phyloP scores from a whole-genome alignment of 208 protist species.

The Novymonas esmeraldas region DNA sequence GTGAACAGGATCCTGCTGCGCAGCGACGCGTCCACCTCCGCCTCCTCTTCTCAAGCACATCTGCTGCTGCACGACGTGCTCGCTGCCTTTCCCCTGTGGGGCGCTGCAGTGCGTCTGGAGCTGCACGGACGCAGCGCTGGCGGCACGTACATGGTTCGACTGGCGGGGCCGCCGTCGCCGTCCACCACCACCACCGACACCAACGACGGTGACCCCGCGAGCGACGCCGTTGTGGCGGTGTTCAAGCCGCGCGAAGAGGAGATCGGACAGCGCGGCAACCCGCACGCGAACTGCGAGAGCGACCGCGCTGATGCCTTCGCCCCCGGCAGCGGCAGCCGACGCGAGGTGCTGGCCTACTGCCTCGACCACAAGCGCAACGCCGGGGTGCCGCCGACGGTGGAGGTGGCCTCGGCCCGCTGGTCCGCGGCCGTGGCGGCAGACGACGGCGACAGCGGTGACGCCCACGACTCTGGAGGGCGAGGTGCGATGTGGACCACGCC shows the following conservation, averaged over 20 bases:
- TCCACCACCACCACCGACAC: background rate
- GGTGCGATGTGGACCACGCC: background rate
- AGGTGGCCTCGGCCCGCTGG: conserved; percentile 37
- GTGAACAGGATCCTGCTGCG: conserved; percentile 37
- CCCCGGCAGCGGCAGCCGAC: conserved; percentile 63
- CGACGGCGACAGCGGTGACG: background rate
- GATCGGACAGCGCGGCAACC: conserved; percentile 56
- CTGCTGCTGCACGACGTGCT: conserved; percentile 11
- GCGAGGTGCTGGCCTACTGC: conserved; percentile 73
- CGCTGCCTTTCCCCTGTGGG: conserved; percentile 23
- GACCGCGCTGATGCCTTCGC: conserved; percentile 46
- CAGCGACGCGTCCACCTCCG: background rate
- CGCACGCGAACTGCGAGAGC: conserved; percentile 52
- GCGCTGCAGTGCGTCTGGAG: conserved; percentile 20
- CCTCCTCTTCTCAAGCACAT: background rate
- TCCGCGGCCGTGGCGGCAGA: background rate
- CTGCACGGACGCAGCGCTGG: conserved; percentile 61
- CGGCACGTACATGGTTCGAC: conserved; percentile 74
- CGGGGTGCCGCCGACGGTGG: conserved; percentile 64
- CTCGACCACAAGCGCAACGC: conserved; percentile 69
- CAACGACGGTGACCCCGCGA: background rate
- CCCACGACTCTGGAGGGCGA: too few relatives aligned
- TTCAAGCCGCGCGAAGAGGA: conserved; percentile 79
- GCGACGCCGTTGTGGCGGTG: conserved; percentile 32
- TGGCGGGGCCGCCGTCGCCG: conserved; percentile 1